Conservation (phyloP, 169 alveolate genomes). For the Babesia bovis region DNA sequence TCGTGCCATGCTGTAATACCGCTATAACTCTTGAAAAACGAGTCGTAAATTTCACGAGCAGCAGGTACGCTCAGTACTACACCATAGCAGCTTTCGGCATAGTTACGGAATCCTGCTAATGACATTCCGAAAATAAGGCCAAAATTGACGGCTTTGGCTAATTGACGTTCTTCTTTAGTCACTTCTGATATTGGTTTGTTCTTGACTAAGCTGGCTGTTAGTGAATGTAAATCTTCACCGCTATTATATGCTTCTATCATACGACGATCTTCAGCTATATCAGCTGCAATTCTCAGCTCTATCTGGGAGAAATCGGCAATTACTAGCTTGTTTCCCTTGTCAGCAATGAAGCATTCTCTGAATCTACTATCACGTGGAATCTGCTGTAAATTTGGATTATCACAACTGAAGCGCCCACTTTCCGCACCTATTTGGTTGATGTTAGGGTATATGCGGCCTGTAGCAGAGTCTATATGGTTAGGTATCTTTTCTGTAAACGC, state of each 20-base stretch:
- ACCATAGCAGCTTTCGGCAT: conserved; percentile 80
- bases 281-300: conserved; percentile 86
- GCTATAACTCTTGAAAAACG: conserved; percentile 76
- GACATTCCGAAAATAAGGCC: conserved; percentile 87
- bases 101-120: conserved; percentile 74
- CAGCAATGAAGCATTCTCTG: conserved; percentile 83
- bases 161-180: conserved; percentile 83
- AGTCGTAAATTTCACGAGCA: conserved; percentile 74
- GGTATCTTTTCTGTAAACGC: conserved; percentile 84
- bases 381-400: conserved; percentile 85
- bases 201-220: conserved; percentile 78
- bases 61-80: conserved; percentile 70
- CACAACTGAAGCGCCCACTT: conserved; percentile 87
- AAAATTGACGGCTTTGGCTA: conserved; percentile 86
- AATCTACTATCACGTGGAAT: conserved; percentile 82
- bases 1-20: conserved; percentile 85
- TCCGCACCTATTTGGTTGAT: conserved; percentile 85
- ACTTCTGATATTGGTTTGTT: conserved; percentile 64
- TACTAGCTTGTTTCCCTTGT: conserved; percentile 69
- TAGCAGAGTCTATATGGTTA: conserved; percentile 68
- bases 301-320: conserved; percentile 86
- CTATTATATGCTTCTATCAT: conserved; percentile 82
- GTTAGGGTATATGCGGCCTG: conserved; percentile 81
- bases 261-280: conserved; percentile 78
- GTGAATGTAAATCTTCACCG: conserved; percentile 74